Conservation (phyloP, 2,329 filamentous ascomycete genomes). For the Purpureocillium takamizusanense region DNA sequence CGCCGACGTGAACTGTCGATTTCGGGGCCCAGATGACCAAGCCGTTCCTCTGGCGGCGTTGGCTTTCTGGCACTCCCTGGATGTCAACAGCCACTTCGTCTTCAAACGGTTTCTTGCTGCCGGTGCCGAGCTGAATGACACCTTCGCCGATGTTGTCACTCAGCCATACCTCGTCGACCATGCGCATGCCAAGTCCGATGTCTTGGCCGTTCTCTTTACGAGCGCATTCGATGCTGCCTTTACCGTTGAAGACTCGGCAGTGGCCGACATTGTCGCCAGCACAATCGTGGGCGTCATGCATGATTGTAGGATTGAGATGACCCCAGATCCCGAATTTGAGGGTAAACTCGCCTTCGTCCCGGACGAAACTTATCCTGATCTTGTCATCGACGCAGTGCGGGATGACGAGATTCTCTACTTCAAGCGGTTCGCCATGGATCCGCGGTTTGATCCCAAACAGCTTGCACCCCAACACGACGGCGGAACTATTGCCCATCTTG, state of each 20-base stretch:
- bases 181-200: constrained; percentile 3
- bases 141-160: constrained; percentile 10
- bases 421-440: constrained; percentile 17
- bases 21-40: constrained; percentile 10
- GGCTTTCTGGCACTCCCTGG: constrained; percentile 17
- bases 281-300: constrained; percentile 9
- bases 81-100: constrained; percentile 13
- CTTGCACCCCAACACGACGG: constrained; percentile 5
- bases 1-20: constrained; percentile 10
- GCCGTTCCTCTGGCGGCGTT: constrained; percentile 11
- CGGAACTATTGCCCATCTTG: constrained; percentile 22
- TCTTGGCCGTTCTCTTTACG: background rate
- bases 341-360: constrained; percentile 7
- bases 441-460: constrained; percentile 19
- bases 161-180: constrained; percentile 4
- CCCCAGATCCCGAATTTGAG: constrained; percentile 1
- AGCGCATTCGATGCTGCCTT: background rate
- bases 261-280: background rate
- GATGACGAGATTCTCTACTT: constrained; percentile 14
- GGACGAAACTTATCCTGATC: constrained; percentile 11
- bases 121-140: constrained; percentile 9
- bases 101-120: constrained; percentile 11
- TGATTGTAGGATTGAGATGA: constrained; percentile 6
- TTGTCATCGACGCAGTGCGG: constrained; percentile 16
- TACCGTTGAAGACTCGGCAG: background rate